Conservation (phyloP, 306 rosid genomes). For the Vigna reflexopilosa region DNA sequence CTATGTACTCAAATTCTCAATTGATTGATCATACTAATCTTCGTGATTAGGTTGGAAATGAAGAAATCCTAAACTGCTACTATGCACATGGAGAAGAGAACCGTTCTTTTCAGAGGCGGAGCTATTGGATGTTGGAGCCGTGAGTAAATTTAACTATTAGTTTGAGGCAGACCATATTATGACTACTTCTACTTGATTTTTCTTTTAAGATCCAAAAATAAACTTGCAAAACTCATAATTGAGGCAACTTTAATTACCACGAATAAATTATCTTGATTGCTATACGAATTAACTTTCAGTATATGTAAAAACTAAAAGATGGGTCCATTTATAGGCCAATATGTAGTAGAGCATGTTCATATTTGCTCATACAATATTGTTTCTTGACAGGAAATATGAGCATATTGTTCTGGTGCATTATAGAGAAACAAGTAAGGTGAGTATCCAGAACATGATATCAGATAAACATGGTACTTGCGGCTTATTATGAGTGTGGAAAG, state of each 20-base stretch:
- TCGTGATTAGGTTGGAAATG: slow-evolving; percentile 83
- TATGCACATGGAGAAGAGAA: slow-evolving; percentile 97
- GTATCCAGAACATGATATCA: slow-evolving; percentile 44
- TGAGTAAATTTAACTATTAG: slow-evolving; percentile 59
- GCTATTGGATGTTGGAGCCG: slow-evolving; percentile 98
- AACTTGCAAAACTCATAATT: slow-evolving; percentile 7
- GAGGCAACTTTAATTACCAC: slow-evolving; percentile 17
- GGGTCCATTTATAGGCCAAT: not conserved
- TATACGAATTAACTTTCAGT: slow-evolving; percentile 9
- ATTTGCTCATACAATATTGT: slow-evolving; percentile 42
- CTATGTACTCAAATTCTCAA: slow-evolving; percentile 29
- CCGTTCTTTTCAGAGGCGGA: slow-evolving; percentile 87
- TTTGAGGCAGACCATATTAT: slow-evolving; percentile 26
- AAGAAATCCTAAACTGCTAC: slow-evolving; percentile 87
- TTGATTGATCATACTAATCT: slow-evolving; percentile 42
- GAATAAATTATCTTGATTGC: slow-evolving; percentile 39
- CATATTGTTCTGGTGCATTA: slow-evolving; percentile 97
- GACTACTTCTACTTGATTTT: slow-evolving; percentile 26
- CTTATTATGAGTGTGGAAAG: slow-evolving; percentile 14
- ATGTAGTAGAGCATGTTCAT: slow-evolving; percentile 22
- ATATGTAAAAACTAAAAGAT: not conserved
- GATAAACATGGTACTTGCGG: slow-evolving; percentile 26
- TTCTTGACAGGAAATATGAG: slow-evolving; percentile 78
- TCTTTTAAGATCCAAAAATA: slow-evolving; percentile 2
- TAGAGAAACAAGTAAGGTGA: slow-evolving; percentile 85